A percentile compares a stretch with the other conserved stretches of the same genome.
Conservation (phyloP, 352 stramenopile genomes). For the Globisporangium cylindrosporum region DNA sequence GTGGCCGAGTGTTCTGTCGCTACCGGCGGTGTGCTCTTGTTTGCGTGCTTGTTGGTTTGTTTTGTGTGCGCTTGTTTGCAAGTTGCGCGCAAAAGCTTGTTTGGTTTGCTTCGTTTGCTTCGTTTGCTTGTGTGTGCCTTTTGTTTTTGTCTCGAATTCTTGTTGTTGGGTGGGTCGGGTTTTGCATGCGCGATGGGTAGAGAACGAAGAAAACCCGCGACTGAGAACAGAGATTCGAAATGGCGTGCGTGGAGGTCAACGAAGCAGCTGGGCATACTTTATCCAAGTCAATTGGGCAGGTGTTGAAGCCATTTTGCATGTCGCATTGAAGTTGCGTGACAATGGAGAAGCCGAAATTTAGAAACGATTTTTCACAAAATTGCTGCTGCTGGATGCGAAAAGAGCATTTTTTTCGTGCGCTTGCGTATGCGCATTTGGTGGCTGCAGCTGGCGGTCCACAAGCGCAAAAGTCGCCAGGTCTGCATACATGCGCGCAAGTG, state of each 20-base stretch:
- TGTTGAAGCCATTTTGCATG: conserved; percentile 4
- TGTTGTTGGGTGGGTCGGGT: not conserved
- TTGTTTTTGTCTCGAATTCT: conserved; percentile 1
- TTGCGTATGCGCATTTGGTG: not conserved
- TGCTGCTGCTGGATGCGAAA: not conserved
- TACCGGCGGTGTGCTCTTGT: not conserved
- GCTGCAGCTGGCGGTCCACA: not conserved
- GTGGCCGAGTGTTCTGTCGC: not conserved
- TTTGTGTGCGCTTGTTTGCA: not conserved
- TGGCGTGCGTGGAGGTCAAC: conserved; percentile 1
- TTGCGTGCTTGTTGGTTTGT: conserved; percentile 7
- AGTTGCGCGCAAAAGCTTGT: not conserved
- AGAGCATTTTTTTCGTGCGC: not conserved
- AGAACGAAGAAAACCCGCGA: not conserved
- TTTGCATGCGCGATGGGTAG: not conserved
- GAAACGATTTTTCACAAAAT: conserved; percentile 1
- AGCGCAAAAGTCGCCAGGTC: too few species aligned
- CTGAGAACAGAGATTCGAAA: conserved; percentile 1
- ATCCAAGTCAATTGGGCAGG: not conserved
- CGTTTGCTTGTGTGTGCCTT: not conserved
- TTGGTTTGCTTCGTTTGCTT: too few species aligned
- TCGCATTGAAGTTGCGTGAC: conserved; percentile 13
- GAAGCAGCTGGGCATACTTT: not conserved
- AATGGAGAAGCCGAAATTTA: not conserved
- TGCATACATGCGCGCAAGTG: not conserved